Conservation (phyloP, 768 basidiomycete species). For the Tricholoma bakamatsutake region DNA sequence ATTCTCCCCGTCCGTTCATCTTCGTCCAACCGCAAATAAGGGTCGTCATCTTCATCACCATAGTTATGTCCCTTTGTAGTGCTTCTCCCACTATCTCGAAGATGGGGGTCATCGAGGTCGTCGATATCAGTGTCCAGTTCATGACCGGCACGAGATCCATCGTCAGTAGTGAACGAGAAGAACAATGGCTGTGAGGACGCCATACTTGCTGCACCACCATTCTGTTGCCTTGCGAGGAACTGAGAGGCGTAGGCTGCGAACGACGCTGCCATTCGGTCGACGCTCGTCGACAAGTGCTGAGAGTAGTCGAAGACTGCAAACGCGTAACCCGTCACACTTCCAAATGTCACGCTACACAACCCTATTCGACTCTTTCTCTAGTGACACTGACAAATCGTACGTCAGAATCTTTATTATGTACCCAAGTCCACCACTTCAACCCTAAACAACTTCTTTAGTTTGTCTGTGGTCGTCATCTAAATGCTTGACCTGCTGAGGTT, state of each 20-base stretch:
- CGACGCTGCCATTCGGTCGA: conserved; percentile 48
- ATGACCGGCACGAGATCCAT: conserved; percentile 48
- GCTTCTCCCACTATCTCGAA: conserved; percentile 36
- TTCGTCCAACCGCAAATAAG: conserved; percentile 73
- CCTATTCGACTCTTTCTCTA: no score
- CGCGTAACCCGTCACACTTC: no score
- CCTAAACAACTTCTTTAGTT: no score
- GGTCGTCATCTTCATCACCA: conserved; percentile 59
- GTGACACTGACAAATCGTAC: no score
- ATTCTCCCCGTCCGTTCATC: conserved; percentile 37
- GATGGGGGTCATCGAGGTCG: conserved; percentile 75
- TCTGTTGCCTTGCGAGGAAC: conserved; percentile 59
- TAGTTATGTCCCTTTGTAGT: conserved; percentile 22
- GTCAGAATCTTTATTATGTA: no score
- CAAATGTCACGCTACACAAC: no score
- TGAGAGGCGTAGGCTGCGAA: conserved; percentile 82
- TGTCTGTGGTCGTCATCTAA: no score
- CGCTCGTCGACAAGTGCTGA: conserved; percentile 11
- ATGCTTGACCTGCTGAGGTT: no score
- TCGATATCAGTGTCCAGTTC: conserved; percentile 50
- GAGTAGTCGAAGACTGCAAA: neutral
- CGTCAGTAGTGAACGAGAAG: conserved; percentile 82
- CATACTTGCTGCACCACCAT: conserved; percentile 38
- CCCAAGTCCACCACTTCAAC: no score
- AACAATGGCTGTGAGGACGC: conserved; percentile 76